Base-by-base conservation (phyloP, 1,139 yeast species). In the Yamadazyma membranifaciens region DNA sequence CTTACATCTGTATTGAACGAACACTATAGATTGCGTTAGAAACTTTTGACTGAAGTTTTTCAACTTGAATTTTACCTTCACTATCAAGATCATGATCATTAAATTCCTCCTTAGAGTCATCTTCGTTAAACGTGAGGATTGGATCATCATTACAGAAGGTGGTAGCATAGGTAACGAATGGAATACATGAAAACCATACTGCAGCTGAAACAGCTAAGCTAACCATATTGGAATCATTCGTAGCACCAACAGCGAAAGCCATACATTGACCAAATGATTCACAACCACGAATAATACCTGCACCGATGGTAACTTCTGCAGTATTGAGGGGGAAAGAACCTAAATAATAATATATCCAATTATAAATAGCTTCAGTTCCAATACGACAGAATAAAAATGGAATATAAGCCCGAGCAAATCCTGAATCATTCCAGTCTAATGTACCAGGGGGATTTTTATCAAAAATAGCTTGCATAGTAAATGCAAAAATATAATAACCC, bases 271-370 rank as follows among this genome's bases (percentile, higher is more conserved):
- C 44, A 16, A 41, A 39, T 9, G 42, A 39, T 26, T 39, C 45
- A 16, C 40, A 24, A n/a, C 45, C 38, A 33, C 45, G 36, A 22
- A 42, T 34, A 14, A 42, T 33, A 36, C 40, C 43, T 20, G 39
- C 36, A 13, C 48, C 45, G 32, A 40, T 40, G 16, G 48, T 37
- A 34, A 50, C 38, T 29, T 50, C 54, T 10, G 41, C 39, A 22
- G 46, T 32, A 7, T 40, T 22, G 36, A 50, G 55, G n/a, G 48
- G 49, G 27, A 45, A 52, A 3, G 49, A 45, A 7, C 59, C 56
- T 28, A 52, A 46, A 9, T 51, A 47, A 59, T 58, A 56, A 40
- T 49, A 56, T 26, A 50, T 37, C 59, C 60, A 56, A 34, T 51
- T 52, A 44, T 54, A 55, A 2, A 46, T 43, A 4, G 51, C 40